These are phyloP conservation scores for Lachnellula hyalina DNA, from an alignment of 2,329 filamentous ascomycete species.

Conservation along the genomic window DNA sequence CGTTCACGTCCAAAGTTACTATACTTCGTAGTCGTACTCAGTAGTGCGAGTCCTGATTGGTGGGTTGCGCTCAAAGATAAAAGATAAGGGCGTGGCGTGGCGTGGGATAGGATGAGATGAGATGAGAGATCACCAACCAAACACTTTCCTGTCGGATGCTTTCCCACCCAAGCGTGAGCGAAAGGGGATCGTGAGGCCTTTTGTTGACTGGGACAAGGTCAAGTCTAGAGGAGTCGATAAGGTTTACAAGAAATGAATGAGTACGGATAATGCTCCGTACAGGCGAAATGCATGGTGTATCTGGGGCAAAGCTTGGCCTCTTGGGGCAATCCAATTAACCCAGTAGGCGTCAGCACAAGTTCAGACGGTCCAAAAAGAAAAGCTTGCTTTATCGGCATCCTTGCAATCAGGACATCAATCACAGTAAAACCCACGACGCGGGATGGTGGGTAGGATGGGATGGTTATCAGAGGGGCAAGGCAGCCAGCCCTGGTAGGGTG, in stretches of 20 bases:
- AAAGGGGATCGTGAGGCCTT: too few relatives aligned
- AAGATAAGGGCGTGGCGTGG: constrained; percentile 23
- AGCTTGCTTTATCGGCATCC: constrained; percentile 22
- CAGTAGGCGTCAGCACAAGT: too few relatives aligned
- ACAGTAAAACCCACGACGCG: too few relatives aligned
- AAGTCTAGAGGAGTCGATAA: neutral
- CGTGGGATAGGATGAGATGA: constrained; percentile 16
- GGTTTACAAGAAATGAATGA: neutral
- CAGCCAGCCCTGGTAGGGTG: neutral
- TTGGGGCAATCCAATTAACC: neutral
- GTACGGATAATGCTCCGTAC: neutral
- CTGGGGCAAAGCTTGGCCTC: neutral
- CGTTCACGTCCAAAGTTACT: neutral
- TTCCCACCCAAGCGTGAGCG: too few relatives aligned
- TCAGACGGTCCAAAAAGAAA: constrained; percentile 11
- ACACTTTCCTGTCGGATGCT: too few relatives aligned
- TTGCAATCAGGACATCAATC: constrained; percentile 16
- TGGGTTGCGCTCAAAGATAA: constrained; percentile 16
- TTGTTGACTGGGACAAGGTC: neutral
- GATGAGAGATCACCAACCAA: constrained; percentile 13
- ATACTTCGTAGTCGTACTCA: too few relatives aligned
- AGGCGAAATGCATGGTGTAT: neutral
- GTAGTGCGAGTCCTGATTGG: constrained; percentile 14
- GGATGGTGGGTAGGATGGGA: constrained; percentile 7
- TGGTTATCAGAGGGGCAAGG: constrained; percentile 10